Evolutionary conservation across 2,329 filamentous ascomycete species (phyloP), one percentile per base, ranked within the genome.

Genomic region (Leptographium lundbergii): DNA sequence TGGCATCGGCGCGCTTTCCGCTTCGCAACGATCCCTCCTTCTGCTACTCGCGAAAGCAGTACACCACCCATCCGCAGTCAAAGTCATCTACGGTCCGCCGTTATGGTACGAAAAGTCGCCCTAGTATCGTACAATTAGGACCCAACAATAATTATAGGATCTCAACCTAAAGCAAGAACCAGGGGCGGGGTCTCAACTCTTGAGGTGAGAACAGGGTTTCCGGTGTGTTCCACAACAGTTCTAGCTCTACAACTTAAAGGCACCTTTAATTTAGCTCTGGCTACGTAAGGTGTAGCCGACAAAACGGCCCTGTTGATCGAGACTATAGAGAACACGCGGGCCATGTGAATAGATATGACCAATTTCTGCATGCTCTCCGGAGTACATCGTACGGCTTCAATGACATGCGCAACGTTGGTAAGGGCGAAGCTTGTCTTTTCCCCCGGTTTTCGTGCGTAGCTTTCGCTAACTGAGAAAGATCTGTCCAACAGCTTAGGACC

Each of bases 41-140:
- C 25, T 27, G 24, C 22, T 52, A 56, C 63, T 6, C 57, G 62
- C 13, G 61, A 64, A 52, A 39, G 63, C 45, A 60, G 61, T 2
- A 63, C 63, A 54, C 53, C 60, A 57, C 17, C 24, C 55, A n/a
- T 54, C 57, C 3, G 56, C 55, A 7, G 45, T 61, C 27, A 34
- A 32, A 24, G n/a, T 52, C 24, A 57, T 59, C 9, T 59, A 59
- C 54, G 57, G 54, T 4, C 55, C 55, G 25, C 25, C 27, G 6
- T 50, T 42, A n/a, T 57, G 47, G 17, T 61, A 48, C 57, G 58
- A 39, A 25, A 57, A 55, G 42, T 42, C 32, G n/a, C 36, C 60
- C 14, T 59, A 54, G 57, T 60, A 60, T 27, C 32, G 5, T 52
- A 25, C 25, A 29, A 32, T 25, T 25, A 52, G 11, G 50, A 29